Percentiles rank a stretch among this genome's conserved stretches.
These are phyloP conservation scores for Aureobasidium mangrovei DNA, from an alignment of 2,329 filamentous ascomycete species.

Conservation along the genomic window DNA sequence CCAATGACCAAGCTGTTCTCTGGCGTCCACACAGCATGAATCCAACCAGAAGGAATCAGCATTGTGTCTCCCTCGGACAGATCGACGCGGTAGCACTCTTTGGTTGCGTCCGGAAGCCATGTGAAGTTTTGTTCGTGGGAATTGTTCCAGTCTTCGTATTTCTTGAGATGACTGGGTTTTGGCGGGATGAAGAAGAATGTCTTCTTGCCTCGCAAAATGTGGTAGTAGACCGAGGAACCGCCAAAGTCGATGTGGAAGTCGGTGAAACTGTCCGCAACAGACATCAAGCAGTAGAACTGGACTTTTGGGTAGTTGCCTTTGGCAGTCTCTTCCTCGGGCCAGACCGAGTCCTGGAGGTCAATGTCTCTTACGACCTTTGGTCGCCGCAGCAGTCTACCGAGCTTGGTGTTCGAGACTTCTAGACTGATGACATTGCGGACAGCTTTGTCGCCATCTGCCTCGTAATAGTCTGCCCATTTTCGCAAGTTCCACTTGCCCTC, in stretches of 20 bases:
- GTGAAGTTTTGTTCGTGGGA: slow-evolving; percentile 58
- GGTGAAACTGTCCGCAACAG: slow-evolving; percentile 61
- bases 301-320: slow-evolving; percentile 53
- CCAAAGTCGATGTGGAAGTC: slow-evolving; percentile 67
- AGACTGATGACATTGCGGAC: slow-evolving; percentile 63
- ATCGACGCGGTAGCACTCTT: slow-evolving; percentile 59
- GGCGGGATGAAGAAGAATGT: slow-evolving; percentile 65
- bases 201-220: slow-evolving; percentile 60
- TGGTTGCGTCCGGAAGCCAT: slow-evolving; percentile 55
- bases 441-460: slow-evolving; percentile 52
- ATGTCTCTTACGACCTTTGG: slow-evolving; percentile 58
- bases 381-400: slow-evolving; percentile 53
- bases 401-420: slow-evolving; percentile 55
- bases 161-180: slow-evolving; percentile 58
- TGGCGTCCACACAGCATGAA: slow-evolving; percentile 63
- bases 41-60: slow-evolving; percentile 64
- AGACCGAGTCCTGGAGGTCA: slow-evolving; percentile 48
- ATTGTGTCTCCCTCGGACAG: slow-evolving; percentile 59
- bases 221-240: slow-evolving; percentile 62
- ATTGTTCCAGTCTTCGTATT: slow-evolving; percentile 63
- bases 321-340: slow-evolving; percentile 44
- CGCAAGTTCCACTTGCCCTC: slow-evolving; percentile 57
- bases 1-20: slow-evolving; percentile 61
- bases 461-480: slow-evolving; percentile 60
- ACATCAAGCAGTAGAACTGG: slow-evolving; percentile 63